These are phyloP conservation scores for Rhynchosporium graminicola DNA, from an alignment of 2,329 filamentous ascomycete genomes.

Conservation along the genomic window DNA sequence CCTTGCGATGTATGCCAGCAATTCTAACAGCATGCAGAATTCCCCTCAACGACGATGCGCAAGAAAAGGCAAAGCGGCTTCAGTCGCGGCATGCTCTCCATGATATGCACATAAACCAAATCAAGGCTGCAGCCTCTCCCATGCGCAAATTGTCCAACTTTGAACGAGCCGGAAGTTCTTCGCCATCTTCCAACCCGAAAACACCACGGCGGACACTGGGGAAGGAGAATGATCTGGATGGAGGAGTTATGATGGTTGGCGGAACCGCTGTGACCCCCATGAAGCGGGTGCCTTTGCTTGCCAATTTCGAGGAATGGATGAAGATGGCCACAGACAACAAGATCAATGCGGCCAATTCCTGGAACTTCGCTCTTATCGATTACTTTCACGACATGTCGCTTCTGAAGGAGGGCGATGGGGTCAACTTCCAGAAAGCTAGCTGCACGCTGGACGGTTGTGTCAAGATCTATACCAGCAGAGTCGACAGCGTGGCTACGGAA, in stretches of 20 bases:
- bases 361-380: constrained; percentile 99
- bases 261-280: constrained; percentile 85
- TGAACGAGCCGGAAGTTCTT: constrained; percentile 58
- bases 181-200: constrained; percentile 57
- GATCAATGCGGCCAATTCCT: constrained; percentile 97
- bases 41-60: constrained; percentile 91
- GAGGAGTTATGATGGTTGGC: constrained; percentile 65
- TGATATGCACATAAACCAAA: constrained; percentile 88
- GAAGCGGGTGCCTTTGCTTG: constrained; percentile 92
- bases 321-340: constrained; percentile 99
- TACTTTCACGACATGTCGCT: constrained; percentile 99
- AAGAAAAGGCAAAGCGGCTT: constrained; percentile 85
- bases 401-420: constrained; percentile 90
- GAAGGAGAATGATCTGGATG: constrained; percentile 49
- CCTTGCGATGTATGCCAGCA: background rate
- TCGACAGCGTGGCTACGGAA: constrained; percentile 97
- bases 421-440: constrained; percentile 98
- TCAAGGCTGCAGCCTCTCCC: constrained; percentile 79
- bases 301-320: constrained; percentile 99
- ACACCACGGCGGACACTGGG: constrained; percentile 50
- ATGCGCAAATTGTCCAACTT: constrained; percentile 63
- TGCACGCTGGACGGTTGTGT: constrained; percentile 97
- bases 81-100: constrained; percentile 86
- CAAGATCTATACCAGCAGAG: constrained; percentile 98
- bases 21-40: constrained; percentile 58